Conservation (phyloP, 768 basidiomycete species). For the Boletus edulis region DNA sequence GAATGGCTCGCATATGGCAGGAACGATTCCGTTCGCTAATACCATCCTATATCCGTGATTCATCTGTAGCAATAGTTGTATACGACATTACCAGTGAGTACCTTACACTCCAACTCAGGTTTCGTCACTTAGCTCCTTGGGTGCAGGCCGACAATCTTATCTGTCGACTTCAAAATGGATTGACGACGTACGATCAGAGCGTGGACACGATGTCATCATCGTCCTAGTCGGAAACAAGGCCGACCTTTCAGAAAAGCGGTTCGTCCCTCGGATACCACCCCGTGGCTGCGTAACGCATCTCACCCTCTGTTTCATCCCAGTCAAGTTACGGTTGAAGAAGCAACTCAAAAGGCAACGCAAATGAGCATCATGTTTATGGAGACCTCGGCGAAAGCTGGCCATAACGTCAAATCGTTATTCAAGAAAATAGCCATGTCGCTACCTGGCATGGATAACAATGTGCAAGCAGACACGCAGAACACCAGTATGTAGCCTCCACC, state of each 20-base stretch:
- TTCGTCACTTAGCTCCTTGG: conserved; percentile 2
- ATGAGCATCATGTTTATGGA: conserved; percentile 98
- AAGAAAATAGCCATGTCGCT: conserved; percentile 99
- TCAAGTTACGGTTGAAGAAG: conserved; percentile 98
- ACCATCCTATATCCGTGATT: conserved; percentile 98
- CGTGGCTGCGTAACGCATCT: background rate
- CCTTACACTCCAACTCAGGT: background rate
- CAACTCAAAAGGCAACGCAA: conserved; percentile 86
- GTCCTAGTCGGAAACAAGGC: conserved; percentile 99
- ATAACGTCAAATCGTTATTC: conserved; percentile 98
- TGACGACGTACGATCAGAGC: conserved; percentile 96
- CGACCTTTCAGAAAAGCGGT: conserved; percentile 98
- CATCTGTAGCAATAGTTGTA: conserved; percentile 97
- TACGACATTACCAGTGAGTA: conserved; percentile 96
- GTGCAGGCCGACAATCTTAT: conserved; percentile 92
- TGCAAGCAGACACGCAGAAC: conserved; percentile 53
- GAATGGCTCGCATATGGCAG: conserved; percentile 37
- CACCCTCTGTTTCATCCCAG: conserved; percentile 41
- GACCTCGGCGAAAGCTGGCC: conserved; percentile 98
- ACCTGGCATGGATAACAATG: conserved; percentile 92
- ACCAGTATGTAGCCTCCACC: conserved; percentile 35
- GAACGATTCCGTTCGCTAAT: conserved; percentile 97
- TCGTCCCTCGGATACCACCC: conserved; percentile 24
- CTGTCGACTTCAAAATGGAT: conserved; percentile 99
- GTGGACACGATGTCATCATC: conserved; percentile 97